A percentile compares a stretch with the other conserved stretches of the same genome.
These are phyloP conservation scores for Diplodia scrobiculata DNA, from an alignment of 2,329 filamentous ascomycete genomes.

Conservation along the genomic window DNA sequence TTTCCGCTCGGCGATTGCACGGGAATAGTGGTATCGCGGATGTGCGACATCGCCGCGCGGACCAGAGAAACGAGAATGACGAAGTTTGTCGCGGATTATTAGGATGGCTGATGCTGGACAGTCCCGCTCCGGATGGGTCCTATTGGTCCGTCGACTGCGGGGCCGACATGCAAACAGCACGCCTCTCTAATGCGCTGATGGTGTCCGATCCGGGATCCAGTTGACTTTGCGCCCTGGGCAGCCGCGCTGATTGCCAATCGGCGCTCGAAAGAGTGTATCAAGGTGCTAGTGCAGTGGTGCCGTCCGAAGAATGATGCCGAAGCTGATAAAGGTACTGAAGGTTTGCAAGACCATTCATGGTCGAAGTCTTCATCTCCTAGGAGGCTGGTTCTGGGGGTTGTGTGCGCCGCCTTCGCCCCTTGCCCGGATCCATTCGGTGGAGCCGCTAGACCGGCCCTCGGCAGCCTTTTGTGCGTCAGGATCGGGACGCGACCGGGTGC, in stretches of 20 bases:
- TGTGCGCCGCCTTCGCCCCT: slow-evolving; percentile 44
- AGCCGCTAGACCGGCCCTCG: slow-evolving; percentile 48
- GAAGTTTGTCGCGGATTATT: slow-evolving; percentile 10
- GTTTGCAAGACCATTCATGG: background rate
- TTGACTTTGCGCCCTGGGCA: background rate
- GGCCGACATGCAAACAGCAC: slow-evolving; percentile 12
- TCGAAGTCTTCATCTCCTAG: slow-evolving; percentile 37
- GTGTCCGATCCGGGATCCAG: background rate
- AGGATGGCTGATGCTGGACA: slow-evolving; percentile 17
- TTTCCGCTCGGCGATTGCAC: slow-evolving; percentile 15
- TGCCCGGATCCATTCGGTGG: slow-evolving; percentile 43
- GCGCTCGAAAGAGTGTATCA: too few relatives aligned
- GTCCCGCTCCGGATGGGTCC: slow-evolving; percentile 6
- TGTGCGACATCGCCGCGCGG: slow-evolving; percentile 3
- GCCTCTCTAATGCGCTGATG: background rate
- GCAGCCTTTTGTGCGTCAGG: slow-evolving; percentile 53
- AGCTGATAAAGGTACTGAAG: background rate
- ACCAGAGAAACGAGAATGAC: slow-evolving; percentile 1
- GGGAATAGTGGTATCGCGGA: slow-evolving; percentile 19
- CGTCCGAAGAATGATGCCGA: background rate
- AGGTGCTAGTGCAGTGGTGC: background rate
- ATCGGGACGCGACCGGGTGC: slow-evolving; percentile 40
- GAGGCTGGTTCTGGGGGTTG: slow-evolving; percentile 45
- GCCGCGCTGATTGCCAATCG: too few relatives aligned
- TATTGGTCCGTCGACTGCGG: background rate